phyloP scores from a whole-genome alignment of 108 stramenopile species.

The Ochromonas danica region DNA sequence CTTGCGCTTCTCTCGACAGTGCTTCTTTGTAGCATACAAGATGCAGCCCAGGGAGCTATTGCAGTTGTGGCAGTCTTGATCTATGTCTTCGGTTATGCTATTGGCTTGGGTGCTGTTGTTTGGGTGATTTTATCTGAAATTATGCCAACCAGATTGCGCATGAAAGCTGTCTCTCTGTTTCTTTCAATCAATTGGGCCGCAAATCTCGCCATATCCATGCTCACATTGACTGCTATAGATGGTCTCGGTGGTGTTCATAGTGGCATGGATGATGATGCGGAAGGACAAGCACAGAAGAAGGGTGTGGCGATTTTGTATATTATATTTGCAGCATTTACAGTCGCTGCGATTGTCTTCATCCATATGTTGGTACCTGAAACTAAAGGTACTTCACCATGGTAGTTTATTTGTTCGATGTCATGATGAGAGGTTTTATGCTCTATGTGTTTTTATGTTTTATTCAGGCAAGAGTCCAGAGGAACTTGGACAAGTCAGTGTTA shows the following conservation, averaged over 20 bases:
- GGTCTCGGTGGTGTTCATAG: conserved; percentile 4
- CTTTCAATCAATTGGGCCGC: conserved; percentile 47
- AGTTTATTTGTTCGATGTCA: neutral
- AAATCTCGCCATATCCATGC: conserved; percentile 9
- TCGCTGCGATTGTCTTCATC: neutral
- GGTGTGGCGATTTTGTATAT: conserved; percentile 25
- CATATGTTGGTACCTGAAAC: neutral
- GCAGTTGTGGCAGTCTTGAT: conserved; percentile 48
- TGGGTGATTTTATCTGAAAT: conserved; percentile 54
- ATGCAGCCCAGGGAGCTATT: neutral
- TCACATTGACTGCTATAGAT: conserved; percentile 32
- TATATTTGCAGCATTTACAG: neutral
- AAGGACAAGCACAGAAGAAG: neutral
- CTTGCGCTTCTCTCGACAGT: conserved; percentile 36
- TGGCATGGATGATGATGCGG: conserved; percentile 24
- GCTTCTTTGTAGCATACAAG: conserved; percentile 26
- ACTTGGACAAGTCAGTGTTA: too few relatives aligned
- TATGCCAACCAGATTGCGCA: conserved; percentile 48
- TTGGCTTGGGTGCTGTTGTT: conserved; percentile 43
- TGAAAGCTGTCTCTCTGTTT: conserved; percentile 48
- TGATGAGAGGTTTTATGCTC: too few relatives aligned
- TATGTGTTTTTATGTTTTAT: too few relatives aligned
- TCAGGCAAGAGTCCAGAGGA: too few relatives aligned
- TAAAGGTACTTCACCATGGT: neutral
- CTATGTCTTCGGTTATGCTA: conserved; percentile 51